Evolutionary conservation across 176 grass and related monocot species (phyloP).

Genomic region (Echinochloa phyllopogon): DNA sequence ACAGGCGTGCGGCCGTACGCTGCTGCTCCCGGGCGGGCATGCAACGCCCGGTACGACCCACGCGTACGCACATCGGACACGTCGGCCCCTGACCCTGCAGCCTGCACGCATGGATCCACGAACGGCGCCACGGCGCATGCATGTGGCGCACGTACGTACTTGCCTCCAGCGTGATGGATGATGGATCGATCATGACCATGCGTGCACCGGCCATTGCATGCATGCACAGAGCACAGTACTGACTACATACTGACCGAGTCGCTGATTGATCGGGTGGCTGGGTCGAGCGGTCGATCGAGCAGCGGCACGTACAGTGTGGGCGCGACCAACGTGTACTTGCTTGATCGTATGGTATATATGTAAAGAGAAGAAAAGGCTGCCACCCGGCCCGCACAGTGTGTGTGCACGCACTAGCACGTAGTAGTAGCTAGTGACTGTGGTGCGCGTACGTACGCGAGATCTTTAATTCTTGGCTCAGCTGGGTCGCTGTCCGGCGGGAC

Average conservation of each 20-base stretch:
- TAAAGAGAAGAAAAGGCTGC: conserved; percentile 4
- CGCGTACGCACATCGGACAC: neutral
- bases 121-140: too few species aligned
- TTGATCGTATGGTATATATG: neutral
- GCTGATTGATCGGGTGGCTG: neutral
- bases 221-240: neutral
- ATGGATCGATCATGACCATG: neutral
- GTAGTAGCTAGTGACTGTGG: too few species aligned
- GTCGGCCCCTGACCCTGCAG: neutral
- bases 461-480: too few species aligned
- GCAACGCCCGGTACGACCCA: neutral
- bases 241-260: neutral
- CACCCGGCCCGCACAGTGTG: neutral
- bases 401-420: neutral
- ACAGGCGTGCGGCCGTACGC: conserved; percentile 27
- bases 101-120: neutral
- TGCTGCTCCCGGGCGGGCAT: neutral
- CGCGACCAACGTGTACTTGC: conserved; percentile 24
- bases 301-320: neutral
- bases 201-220: neutral
- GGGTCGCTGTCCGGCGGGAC: neutral
- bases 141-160: too few species aligned
- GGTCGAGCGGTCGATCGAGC: neutral
- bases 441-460: too few species aligned
- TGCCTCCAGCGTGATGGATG: neutral